Percentiles rank a stretch among this genome's conserved stretches.
Evolutionary conservation across 495 filamentous ascomycete genomes (phyloP).

Genomic region (Terfezia claveryi): DNA sequence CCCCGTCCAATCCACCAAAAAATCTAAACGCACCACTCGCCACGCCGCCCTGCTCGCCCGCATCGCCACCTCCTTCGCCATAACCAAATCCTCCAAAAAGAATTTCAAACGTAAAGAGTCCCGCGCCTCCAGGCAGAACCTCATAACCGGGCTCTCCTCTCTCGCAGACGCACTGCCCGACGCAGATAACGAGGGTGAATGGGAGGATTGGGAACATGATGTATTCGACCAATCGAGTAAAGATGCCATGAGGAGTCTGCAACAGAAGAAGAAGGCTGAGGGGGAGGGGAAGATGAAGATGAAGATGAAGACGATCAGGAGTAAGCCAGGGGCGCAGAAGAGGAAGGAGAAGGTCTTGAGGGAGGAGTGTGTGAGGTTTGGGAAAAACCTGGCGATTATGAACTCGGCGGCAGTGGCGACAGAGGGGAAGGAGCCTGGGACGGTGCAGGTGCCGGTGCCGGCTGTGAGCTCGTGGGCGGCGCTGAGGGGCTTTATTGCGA

Average conservation of each 20-base stretch:
- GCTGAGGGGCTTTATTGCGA: slow-evolving; percentile 21
- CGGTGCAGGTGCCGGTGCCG: not conserved
- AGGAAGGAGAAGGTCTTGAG: slow-evolving; percentile 55
- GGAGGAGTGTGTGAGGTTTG: slow-evolving; percentile 62
- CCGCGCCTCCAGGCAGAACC: slow-evolving; percentile 49
- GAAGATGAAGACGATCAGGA: slow-evolving; percentile 43
- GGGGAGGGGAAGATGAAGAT: slow-evolving; percentile 18
- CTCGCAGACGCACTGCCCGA: slow-evolving; percentile 60
- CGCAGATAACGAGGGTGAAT: slow-evolving; percentile 20
- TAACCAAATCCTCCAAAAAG: slow-evolving; percentile 3
- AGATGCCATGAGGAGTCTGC: slow-evolving; percentile 3
- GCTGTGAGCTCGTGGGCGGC: slow-evolving; percentile 16
- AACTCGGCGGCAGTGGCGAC: slow-evolving; percentile 23
- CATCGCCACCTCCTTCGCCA: slow-evolving; percentile 39
- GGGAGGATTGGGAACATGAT: slow-evolving; percentile 7
- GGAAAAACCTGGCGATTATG: slow-evolving; percentile 50
- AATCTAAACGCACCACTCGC: slow-evolving; percentile 55
- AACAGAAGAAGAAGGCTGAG: slow-evolving; percentile 18
- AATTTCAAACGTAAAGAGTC: slow-evolving; percentile 29
- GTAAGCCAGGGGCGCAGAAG: slow-evolving; percentile 59
- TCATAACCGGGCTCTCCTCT: slow-evolving; percentile 51
- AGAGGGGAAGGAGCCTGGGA: not conserved
- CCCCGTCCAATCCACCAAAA: slow-evolving; percentile 30
- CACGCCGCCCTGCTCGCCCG: slow-evolving; percentile 51
- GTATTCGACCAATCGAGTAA: slow-evolving; percentile 3